Base-by-base conservation (phyloP, 768 basidiomycete species). In the Boletus reticulatus region DNA sequence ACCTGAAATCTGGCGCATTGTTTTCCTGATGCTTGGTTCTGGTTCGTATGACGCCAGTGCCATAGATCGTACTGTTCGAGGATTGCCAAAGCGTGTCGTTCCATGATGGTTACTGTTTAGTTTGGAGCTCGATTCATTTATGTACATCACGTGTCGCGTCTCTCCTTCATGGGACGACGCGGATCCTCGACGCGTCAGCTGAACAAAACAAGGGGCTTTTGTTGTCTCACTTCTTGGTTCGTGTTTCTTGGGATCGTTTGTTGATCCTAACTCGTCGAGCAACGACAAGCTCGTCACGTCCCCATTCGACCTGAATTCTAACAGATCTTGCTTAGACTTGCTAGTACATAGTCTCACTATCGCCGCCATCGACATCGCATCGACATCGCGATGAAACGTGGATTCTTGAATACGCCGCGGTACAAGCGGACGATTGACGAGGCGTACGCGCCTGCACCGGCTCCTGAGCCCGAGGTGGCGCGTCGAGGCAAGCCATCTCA, bases 321-420 rank as follows among this genome's bases (percentile, higher is more conserved):
- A 37, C 14, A 37, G 14, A 1, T 22, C 22, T 22, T 2, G 22
- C 22, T 22, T 22, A 22, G 22, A 22, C 22, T 22, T 22, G 4
- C 38, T 8, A 14, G 11, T 22, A n/a, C n/a, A n/a, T n/a, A 2
- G 16, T 38, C 36, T 43, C 36, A 8, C 36, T 12, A 0, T 7
- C 42, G 9, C 12, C 20, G 5, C 31, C 5, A 36, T 29, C 22
- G 6, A 4, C 19, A 5, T 20, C 41, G 24, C 34, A 32, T 12
- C 22, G 10, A 8, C 19, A 5, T 17, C 34, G 24, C 42, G 22
- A 70, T 69, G 68, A 62, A 62, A 39, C 66, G 64, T 5, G 66
- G 64, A 0, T 62, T 70, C 32, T 32, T 62, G 31, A 64, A 64
- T 31, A 52, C 54, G 3, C 0, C 48, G 0, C 58, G 53, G 17